A percentile compares a stretch with the other conserved stretches of the same genome.
Conservation (phyloP, 2,329 filamentous ascomycete species). For the Chaetomiaceae sp. region DNA sequence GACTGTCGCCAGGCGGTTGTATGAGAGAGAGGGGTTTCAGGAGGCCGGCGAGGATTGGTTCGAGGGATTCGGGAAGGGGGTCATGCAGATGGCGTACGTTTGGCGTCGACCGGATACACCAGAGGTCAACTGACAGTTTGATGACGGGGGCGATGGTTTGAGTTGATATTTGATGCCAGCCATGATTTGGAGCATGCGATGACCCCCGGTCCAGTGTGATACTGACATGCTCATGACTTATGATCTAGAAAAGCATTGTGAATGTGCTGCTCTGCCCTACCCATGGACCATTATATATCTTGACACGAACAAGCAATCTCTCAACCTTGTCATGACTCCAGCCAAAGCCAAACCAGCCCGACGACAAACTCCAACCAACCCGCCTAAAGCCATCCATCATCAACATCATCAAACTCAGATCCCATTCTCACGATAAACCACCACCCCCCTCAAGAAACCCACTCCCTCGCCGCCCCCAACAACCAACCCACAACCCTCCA, state of each 20-base stretch:
- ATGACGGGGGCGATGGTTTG: too few relatives aligned
- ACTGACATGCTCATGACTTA: too few relatives aligned
- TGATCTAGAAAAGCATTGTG: too few relatives aligned
- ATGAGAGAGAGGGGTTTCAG: conserved; percentile 26
- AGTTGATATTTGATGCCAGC: too few relatives aligned
- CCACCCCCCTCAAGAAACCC: background rate
- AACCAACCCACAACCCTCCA: conserved; percentile 25
- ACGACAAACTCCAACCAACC: too few relatives aligned
- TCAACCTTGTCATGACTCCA: too few relatives aligned
- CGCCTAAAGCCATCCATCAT: background rate
- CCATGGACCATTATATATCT: too few relatives aligned
- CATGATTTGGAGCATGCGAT: too few relatives aligned
- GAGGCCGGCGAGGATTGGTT: conserved; percentile 18
- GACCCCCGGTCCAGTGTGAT: too few relatives aligned
- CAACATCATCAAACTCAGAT: background rate
- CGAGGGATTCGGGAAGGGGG: conserved; percentile 17
- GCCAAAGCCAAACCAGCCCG: background rate
- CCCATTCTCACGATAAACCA: background rate
- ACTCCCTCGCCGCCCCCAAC: conserved; percentile 3
- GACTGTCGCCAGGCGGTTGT: conserved; percentile 25
- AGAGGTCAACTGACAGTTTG: background rate
- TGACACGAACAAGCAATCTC: too few relatives aligned
- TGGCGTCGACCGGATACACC: conserved; percentile 17
- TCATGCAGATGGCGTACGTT: conserved; percentile 18
- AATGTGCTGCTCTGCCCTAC: too few relatives aligned